A percentile compares a stretch with the other conserved stretches of the same genome.
Conservation (phyloP, 2,329 filamentous ascomycete species). For the Hirsutella thompsonii region DNA sequence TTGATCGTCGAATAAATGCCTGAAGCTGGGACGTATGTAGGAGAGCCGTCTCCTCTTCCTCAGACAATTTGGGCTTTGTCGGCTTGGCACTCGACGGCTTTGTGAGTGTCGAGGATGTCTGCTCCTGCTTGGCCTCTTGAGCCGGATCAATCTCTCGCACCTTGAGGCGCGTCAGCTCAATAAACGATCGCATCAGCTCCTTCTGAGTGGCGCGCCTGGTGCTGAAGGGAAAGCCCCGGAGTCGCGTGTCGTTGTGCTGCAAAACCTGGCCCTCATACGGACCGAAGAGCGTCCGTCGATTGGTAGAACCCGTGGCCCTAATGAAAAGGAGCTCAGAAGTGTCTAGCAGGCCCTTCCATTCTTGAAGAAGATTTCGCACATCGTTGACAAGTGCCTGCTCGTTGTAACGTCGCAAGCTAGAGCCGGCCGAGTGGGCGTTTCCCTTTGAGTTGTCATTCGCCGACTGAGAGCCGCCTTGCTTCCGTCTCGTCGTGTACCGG, state of each 20-base stretch:
- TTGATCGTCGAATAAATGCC: slow-evolving; percentile 76
- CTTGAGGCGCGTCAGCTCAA: slow-evolving; percentile 86
- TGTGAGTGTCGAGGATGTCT: slow-evolving; percentile 19
- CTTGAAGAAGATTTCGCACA: slow-evolving; percentile 63
- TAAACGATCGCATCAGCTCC: slow-evolving; percentile 87
- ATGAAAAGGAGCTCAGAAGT: slow-evolving; percentile 78
- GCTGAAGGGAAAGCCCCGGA: slow-evolving; percentile 85
- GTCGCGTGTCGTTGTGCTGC: slow-evolving; percentile 61
- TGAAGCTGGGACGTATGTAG: slow-evolving; percentile 85
- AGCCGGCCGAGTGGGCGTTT: slow-evolving; percentile 84
- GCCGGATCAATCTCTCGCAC: slow-evolving; percentile 63
- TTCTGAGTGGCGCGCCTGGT: slow-evolving; percentile 85
- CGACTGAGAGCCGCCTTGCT: slow-evolving; percentile 91
- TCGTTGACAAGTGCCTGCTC: slow-evolving; percentile 85
- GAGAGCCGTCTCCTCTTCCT: slow-evolving; percentile 70
- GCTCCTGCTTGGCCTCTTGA: slow-evolving; percentile 32
- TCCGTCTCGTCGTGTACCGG: slow-evolving; percentile 87
- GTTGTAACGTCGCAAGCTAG: slow-evolving; percentile 82
- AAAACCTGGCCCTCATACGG: slow-evolving; percentile 84
- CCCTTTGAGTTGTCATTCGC: slow-evolving; percentile 92
- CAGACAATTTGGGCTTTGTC: slow-evolving; percentile 52
- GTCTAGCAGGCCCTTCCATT: slow-evolving; percentile 81
- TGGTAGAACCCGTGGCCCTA: slow-evolving; percentile 76
- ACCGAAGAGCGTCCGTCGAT: slow-evolving; percentile 76
- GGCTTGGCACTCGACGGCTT: slow-evolving; percentile 33